These are phyloP conservation scores for Vararia minispora DNA, from an alignment of 768 basidiomycete genomes.

Conservation along the genomic window DNA sequence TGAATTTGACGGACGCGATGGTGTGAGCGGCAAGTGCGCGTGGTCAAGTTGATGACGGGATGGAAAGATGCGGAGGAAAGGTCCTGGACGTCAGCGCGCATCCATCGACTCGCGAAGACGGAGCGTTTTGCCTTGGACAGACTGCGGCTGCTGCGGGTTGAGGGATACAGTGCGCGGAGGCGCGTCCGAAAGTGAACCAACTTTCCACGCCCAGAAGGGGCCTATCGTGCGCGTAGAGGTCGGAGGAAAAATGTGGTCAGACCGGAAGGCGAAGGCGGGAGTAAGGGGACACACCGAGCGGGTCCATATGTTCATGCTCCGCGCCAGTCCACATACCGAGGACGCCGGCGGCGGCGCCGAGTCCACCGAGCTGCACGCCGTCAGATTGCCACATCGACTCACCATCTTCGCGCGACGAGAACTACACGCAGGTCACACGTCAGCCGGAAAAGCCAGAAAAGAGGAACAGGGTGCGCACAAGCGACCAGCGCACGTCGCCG, in stretches of 20 bases:
- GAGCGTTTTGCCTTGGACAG: conserved; percentile 6
- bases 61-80: too few relatives aligned
- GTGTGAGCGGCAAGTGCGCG: too few relatives aligned
- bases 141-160: background rate
- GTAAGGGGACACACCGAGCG: conserved; percentile 25
- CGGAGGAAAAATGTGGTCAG: background rate
- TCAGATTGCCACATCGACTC: conserved; percentile 41
- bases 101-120: conserved; percentile 1
- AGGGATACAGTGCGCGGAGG: too few relatives aligned
- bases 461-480: conserved; percentile 25
- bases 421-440: conserved; percentile 10
- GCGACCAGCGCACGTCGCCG: conserved; percentile 39
- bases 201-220: conserved; percentile 35
- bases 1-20: too few relatives aligned
- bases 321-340: conserved; percentile 48
- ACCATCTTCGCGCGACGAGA: conserved; percentile 17
- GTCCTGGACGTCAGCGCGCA: conserved; percentile 1
- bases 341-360: conserved; percentile 40
- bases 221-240: too few relatives aligned
- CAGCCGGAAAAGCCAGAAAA: background rate
- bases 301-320: conserved; percentile 31
- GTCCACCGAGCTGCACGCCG: conserved; percentile 44
- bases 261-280: background rate
- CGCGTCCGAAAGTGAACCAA: conserved; percentile 23
- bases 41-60: too few relatives aligned